A percentile compares a stretch with the other conserved stretches of the same genome.
Evolutionary conservation across 805 yeast genomes (phyloP).

Genomic region (Dipodascopsis uninucleata): DNA sequence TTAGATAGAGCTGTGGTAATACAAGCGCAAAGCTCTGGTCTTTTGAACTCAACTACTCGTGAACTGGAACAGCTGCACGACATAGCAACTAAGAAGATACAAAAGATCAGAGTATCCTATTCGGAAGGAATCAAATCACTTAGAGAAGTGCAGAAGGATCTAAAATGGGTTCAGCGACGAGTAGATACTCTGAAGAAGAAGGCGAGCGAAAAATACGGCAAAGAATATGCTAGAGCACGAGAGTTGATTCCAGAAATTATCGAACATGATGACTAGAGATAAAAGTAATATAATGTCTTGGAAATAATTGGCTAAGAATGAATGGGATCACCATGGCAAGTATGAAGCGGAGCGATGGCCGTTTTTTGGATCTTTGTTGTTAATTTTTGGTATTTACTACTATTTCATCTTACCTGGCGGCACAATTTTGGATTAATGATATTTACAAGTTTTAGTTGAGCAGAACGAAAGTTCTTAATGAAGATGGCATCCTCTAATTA

Average conservation of each 20-base stretch:
- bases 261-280: constrained; percentile 15
- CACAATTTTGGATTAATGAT: too few species aligned
- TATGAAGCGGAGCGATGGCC: too few species aligned
- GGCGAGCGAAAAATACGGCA: constrained; percentile 11
- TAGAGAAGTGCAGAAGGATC: constrained; percentile 24
- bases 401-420: too few species aligned
- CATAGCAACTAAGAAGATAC: constrained; percentile 9
- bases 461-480: too few species aligned
- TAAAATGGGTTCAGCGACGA: constrained; percentile 26
- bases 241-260: constrained; percentile 26
- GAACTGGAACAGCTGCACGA: constrained; percentile 23
- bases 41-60: constrained; percentile 20
- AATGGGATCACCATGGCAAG: too few species aligned
- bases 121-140: constrained; percentile 19
- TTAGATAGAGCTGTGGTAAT: constrained; percentile 24
- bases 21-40: constrained; percentile 26
- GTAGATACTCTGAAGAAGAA: constrained; percentile 20
- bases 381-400: too few species aligned
- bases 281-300: too few species aligned
- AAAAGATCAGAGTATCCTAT: constrained; percentile 16
- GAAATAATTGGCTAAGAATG: too few species aligned
- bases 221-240: constrained; percentile 18
- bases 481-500: too few species aligned
- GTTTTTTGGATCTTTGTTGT: too few species aligned
- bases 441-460: too few species aligned